Conservation (phyloP, 2,329 filamentous ascomycete species). For the Xylariaceae sp. region DNA sequence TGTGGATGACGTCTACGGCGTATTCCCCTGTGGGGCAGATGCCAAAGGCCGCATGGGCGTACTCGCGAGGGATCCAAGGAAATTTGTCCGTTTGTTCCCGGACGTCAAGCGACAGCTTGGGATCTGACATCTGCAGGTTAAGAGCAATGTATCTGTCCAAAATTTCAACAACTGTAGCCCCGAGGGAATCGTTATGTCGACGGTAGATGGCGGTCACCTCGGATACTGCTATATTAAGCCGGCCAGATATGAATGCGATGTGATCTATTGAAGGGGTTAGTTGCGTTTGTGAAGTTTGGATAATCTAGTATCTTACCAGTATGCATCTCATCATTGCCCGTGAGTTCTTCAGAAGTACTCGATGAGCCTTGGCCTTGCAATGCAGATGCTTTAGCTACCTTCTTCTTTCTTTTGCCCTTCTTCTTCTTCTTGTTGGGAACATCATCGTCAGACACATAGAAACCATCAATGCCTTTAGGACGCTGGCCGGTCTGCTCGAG, state of each 20-base stretch:
- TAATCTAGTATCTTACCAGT: constrained; percentile 26
- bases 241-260: constrained; percentile 48
- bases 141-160: constrained; percentile 47
- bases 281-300: not conserved
- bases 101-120: constrained; percentile 35
- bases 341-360: constrained; percentile 11
- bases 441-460: constrained; percentile 61
- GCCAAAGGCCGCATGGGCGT: constrained; percentile 47
- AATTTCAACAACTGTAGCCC: constrained; percentile 45
- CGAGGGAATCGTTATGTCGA: constrained; percentile 42
- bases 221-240: constrained; percentile 44
- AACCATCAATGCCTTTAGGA: constrained; percentile 80
- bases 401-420: constrained; percentile 40
- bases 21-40: constrained; percentile 36
- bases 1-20: constrained; percentile 44
- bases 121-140: constrained; percentile 39
- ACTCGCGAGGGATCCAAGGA: constrained; percentile 47
- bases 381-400: constrained; percentile 16
- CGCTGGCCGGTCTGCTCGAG: constrained; percentile 68
- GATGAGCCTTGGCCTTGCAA: constrained; percentile 9
- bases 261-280: constrained; percentile 37
- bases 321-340: constrained; percentile 11
- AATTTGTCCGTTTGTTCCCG: constrained; percentile 43
- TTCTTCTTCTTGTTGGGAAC: constrained; percentile 44
- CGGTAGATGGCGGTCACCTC: constrained; percentile 47